Conservation (phyloP, 805 yeast species). For the Starmerella sirachaensis region DNA sequence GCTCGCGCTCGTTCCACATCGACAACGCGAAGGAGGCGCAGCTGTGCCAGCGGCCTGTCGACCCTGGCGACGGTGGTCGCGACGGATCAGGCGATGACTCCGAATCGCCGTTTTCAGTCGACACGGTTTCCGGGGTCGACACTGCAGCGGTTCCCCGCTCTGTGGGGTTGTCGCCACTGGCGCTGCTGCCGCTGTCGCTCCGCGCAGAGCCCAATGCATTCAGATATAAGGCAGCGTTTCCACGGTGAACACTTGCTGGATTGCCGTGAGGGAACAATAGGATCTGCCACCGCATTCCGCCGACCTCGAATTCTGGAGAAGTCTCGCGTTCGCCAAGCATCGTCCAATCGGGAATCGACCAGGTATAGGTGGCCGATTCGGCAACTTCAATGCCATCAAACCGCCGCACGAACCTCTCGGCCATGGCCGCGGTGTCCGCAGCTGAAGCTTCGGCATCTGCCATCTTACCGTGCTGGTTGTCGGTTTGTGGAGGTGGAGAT, state of each 20-base stretch:
- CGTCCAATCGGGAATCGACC: conserved; percentile 32
- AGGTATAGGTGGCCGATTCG: conserved; percentile 23
- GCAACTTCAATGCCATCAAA: conserved; percentile 20
- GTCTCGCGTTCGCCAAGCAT: conserved; percentile 28
- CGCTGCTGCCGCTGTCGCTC: neutral
- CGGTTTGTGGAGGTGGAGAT: too few relatives aligned
- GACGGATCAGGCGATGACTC: neutral
- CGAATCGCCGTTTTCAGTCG: neutral
- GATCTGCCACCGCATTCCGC: conserved; percentile 35
- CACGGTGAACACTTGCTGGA: conserved; percentile 30
- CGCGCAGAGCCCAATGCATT: conserved; percentile 43
- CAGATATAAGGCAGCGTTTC: conserved; percentile 43
- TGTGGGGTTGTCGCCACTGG: neutral
- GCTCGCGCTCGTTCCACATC: conserved; percentile 68
- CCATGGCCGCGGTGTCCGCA: conserved; percentile 1
- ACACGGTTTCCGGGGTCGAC: neutral
- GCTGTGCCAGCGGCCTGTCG: conserved; percentile 27
- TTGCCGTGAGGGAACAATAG: conserved; percentile 72
- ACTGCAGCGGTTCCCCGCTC: too few relatives aligned
- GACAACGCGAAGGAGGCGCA: conserved; percentile 85
- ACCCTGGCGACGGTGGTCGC: too few relatives aligned
- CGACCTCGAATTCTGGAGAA: conserved; percentile 26
- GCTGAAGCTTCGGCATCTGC: too few relatives aligned
- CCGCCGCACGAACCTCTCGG: neutral
- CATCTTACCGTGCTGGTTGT: too few relatives aligned